Evolutionary conservation across 176 grass and related monocot genomes (phyloP), one percentile per base, ranked within the genome.

Genomic region (Aegilops bicornis): DNA sequence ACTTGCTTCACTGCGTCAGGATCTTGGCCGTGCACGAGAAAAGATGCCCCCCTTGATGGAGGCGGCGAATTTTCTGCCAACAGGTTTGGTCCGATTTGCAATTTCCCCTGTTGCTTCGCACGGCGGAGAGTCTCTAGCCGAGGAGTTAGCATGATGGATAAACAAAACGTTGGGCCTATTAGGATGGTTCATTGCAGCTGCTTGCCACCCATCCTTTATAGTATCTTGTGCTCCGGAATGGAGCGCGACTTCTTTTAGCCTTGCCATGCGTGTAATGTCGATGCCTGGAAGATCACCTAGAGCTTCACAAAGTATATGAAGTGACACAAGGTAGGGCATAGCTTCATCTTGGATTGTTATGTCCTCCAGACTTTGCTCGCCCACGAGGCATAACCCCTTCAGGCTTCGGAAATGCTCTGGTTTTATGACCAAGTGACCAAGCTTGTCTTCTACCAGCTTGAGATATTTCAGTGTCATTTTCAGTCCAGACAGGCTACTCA

Each of bases 141-240:
- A 15, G 4, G 70, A 73, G 11, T 45, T 3, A 25, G 70, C 39
- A 12, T 13, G 39, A 27, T 73, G 70, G 39, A 73, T 45, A 23
- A 45, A 45, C 39, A 73, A 73, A 73, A 73, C 70, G 12, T 25
- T 45, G n/a, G 70, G 70, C 36, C 70, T 73, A 73, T 79, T 79
- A 27, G 59, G 59, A 39, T 79, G 59, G 3, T 24, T 2, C 58
- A 23, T 62, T 79, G 77, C 77, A 79, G 77, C 77, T 42, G 14
- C 12, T 64, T 79, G 25, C 77, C 77, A 79, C n/a, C 20, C 15
- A 37, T 79, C 19, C 35, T 62, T 78, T 2, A 39, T 17, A 8
- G 3, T 1, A 8, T 73, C 58, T 19, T 9, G 7, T 14, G 17
- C 35, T 75, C 23, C 40, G 1, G 72, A 48, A 50, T 50, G 42